Conservation (phyloP, 2,329 filamentous ascomycete genomes). For the Rachicladosporium sp. region DNA sequence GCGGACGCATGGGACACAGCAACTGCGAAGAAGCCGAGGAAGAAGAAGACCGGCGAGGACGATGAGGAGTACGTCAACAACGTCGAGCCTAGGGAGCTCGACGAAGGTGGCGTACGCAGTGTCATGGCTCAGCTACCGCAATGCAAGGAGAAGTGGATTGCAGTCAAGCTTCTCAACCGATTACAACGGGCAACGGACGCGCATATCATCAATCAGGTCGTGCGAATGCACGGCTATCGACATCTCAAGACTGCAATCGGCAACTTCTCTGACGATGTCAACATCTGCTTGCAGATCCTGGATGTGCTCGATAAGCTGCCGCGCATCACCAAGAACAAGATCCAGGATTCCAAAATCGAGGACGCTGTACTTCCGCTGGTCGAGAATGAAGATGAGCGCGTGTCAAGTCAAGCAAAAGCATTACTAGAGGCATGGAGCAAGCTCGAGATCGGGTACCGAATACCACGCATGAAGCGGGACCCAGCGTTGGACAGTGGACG, state of each 20-base stretch:
- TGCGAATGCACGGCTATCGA: constrained; percentile 94
- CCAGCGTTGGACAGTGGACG: constrained; percentile 44
- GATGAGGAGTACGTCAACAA: constrained; percentile 94
- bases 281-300: constrained; percentile 78
- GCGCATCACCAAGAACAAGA: constrained; percentile 89
- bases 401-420: constrained; percentile 56
- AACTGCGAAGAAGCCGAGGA: constrained; percentile 78
- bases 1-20: constrained; percentile 83
- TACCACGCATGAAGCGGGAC: constrained; percentile 78
- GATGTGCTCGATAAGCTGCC: constrained; percentile 83
- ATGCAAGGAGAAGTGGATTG: constrained; percentile 99
- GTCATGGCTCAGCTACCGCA: constrained; percentile 96
- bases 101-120: constrained; percentile 75
- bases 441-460: constrained; percentile 81
- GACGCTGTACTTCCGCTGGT: constrained; percentile 58
- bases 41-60: constrained; percentile 83
- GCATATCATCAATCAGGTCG: constrained; percentile 72
- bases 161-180: constrained; percentile 80
- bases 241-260: constrained; percentile 80
- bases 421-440: constrained; percentile 80
- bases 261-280: constrained; percentile 78
- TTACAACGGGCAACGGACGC: constrained; percentile 82
- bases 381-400: constrained; percentile 53
- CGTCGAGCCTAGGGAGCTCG: constrained; percentile 64
- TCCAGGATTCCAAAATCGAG: constrained; percentile 91